Conservation (phyloP, 129 eudicot genomes). For the carrot (Daucus carota) region DH1_v3.0 NC_030381.2:45195001-45195500, state of each 20-base stretch:
- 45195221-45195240: not conserved
- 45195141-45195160: not conserved
- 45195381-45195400: not conserved
- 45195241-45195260: not conserved
- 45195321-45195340: not conserved
- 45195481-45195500: slow-evolving; percentile 72
- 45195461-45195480: slow-evolving; percentile 52
- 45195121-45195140: too few species aligned
- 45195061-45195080: too few species aligned
- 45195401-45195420: not conserved
- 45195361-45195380: not conserved
- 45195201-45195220: not conserved
- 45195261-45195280: not conserved
- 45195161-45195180: not conserved
- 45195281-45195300: too few species aligned
- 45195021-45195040: too few species aligned
- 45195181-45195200: not conserved
- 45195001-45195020: too few species aligned
- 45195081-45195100: too few species aligned
- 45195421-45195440: not conserved
- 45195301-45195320: not conserved
- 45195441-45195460: slow-evolving; percentile 48
- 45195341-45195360: not conserved
- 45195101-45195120: too few species aligned
- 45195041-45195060: too few species aligned